These are phyloP conservation scores for Neophaeococcomyces aloes DNA, from an alignment of 2,329 filamentous ascomycete species.

Conservation along the genomic window DNA sequence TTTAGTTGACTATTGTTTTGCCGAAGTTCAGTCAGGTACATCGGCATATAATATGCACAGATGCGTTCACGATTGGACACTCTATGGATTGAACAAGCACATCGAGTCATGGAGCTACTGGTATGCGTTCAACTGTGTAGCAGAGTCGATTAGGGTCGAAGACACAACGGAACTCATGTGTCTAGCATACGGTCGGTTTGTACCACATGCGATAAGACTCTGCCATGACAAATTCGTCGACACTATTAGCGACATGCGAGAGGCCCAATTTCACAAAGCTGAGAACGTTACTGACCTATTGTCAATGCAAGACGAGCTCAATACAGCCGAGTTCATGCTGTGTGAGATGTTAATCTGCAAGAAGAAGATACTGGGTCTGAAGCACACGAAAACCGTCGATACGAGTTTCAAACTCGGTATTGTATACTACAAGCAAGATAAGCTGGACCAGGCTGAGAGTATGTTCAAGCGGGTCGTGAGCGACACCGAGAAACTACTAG, in stretches of 20 bases:
- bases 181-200: conserved; percentile 3
- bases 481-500: conserved; percentile 18
- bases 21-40: conserved; percentile 7
- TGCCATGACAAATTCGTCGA: not conserved
- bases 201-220: conserved; percentile 6
- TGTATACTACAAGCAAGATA: conserved; percentile 20
- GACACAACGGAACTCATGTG: not conserved
- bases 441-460: conserved; percentile 21
- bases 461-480: conserved; percentile 21
- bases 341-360: too few relatives aligned
- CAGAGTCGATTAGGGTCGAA: not conserved
- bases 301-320: too few relatives aligned
- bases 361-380: conserved; percentile 11
- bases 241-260: too few relatives aligned
- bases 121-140: conserved; percentile 13
- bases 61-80: conserved; percentile 17
- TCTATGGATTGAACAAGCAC: conserved; percentile 10
- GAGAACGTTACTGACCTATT: too few relatives aligned
- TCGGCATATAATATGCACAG: conserved; percentile 13
- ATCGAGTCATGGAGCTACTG: conserved; percentile 8
- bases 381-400: conserved; percentile 17
- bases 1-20: conserved; percentile 11
- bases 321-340: too few relatives aligned
- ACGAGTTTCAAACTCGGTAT: conserved; percentile 21
- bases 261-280: too few relatives aligned